These are phyloP conservation scores for Tetrahymena malaccensis DNA, from an alignment of 73 alveolate genomes.

Conservation along the genomic window DNA sequence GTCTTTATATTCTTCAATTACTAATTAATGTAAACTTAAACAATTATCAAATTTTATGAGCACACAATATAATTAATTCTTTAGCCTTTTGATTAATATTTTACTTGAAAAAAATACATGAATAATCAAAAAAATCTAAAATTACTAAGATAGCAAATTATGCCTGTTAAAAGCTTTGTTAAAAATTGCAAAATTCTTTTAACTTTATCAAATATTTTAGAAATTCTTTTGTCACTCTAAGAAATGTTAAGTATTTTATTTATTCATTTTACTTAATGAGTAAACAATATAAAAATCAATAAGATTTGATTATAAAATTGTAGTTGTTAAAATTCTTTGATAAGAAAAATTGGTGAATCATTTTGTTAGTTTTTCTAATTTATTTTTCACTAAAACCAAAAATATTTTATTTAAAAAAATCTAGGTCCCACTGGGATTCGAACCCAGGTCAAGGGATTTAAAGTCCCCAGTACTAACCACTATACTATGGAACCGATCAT, in stretches of 20 bases:
- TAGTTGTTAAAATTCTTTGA: no score
- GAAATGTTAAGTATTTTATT: no score
- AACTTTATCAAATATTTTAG: neutral
- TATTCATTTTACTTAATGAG: no score
- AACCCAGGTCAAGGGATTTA: conserved; percentile 1
- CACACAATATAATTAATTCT: neutral
- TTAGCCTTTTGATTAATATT: neutral
- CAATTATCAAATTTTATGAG: neutral
- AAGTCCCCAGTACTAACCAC: conserved; percentile 1
- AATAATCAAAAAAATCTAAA: no score
- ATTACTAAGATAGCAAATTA: no score
- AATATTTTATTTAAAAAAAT: neutral
- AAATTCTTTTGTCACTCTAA: no score
- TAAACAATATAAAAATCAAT: no score
- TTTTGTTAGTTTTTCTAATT: neutral
- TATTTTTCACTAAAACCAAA: no score
- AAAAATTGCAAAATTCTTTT: no score
- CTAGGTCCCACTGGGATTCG: conserved; percentile 1
- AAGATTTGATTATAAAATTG: no score
- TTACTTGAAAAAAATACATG: no score
- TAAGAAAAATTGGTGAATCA: neutral
- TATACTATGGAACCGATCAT: neutral
- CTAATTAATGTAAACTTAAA: neutral
- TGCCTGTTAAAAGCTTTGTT: no score
- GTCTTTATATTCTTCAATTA: neutral